phyloP scores from a whole-genome alignment of 1,284 basidiomycete genomes.

The Ustilago esculenta region DNA sequence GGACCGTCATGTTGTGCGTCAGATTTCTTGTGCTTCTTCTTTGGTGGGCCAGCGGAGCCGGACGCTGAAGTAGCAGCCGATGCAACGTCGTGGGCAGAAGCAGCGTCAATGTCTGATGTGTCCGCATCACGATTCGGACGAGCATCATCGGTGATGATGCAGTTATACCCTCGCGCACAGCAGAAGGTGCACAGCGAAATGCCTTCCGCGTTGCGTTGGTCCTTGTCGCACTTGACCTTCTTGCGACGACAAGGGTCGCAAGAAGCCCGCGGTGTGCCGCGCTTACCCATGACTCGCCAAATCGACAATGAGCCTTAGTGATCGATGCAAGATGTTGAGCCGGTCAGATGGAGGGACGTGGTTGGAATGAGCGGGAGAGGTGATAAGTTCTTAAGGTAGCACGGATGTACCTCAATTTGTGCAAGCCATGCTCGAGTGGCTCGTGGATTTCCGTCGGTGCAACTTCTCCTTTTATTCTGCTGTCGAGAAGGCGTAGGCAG shows the following conservation, averaged over 20 bases:
- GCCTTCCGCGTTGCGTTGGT: conserved; percentile 40
- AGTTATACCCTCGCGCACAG: conserved; percentile 28
- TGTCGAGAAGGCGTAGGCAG: no score
- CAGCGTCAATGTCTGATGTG: conserved; percentile 10
- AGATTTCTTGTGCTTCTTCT: conserved; percentile 26
- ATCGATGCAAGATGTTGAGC: background rate
- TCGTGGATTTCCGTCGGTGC: no score
- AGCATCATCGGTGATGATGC: conserved; percentile 40
- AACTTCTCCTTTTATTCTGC: no score
- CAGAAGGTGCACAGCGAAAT: conserved; percentile 42
- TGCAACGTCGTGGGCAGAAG: background rate
- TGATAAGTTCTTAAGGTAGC: no score
- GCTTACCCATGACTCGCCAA: conserved; percentile 45
- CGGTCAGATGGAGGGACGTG: no score
- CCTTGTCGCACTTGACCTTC: conserved; percentile 50
- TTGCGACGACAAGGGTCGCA: conserved; percentile 50
- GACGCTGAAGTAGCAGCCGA: background rate
- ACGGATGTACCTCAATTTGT: background rate
- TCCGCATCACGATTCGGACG: conserved; percentile 13
- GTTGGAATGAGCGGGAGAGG: background rate
- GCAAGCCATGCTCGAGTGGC: background rate
- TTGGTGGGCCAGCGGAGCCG: background rate
- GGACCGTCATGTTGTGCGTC: conserved; percentile 3
- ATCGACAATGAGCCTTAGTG: no score
- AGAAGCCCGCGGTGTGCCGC: conserved; percentile 43